Evolutionary conservation across 768 basidiomycete genomes (phyloP).

Genomic region (Floccularia luteovirens): DNA sequence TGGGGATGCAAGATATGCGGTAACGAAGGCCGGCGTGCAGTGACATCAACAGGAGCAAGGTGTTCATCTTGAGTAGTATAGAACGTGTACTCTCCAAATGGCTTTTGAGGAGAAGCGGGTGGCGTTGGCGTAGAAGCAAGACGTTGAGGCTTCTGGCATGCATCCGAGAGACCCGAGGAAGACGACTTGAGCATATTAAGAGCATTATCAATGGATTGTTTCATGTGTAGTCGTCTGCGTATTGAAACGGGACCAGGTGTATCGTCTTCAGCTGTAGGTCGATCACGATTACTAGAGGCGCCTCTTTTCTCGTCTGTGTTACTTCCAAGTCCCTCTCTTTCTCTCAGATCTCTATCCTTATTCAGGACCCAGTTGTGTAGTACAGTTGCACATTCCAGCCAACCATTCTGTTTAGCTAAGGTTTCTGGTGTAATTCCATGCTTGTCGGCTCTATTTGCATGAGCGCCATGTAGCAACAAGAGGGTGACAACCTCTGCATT

Average conservation of each 20-base stretch:
- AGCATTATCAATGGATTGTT: slow-evolving; percentile 73
- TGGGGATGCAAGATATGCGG: slow-evolving; percentile 42
- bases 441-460: slow-evolving; percentile 79
- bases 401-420: slow-evolving; percentile 75
- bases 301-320: slow-evolving; percentile 12
- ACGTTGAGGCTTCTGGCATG: slow-evolving; percentile 10
- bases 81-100: slow-evolving; percentile 41
- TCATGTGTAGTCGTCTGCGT: slow-evolving; percentile 56
- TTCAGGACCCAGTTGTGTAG: slow-evolving; percentile 61
- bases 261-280: slow-evolving; percentile 14
- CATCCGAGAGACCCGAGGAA: slow-evolving; percentile 22
- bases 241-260: slow-evolving; percentile 14
- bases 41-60: slow-evolving; percentile 21
- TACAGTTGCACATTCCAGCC: slow-evolving; percentile 68
- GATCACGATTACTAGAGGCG: slow-evolving; percentile 10
- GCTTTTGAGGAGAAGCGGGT: slow-evolving; percentile 30
- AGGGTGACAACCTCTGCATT: slow-evolving; percentile 71
- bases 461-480: slow-evolving; percentile 81
- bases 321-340: slow-evolving; percentile 27
- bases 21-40: slow-evolving; percentile 60
- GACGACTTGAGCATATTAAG: slow-evolving; percentile 43
- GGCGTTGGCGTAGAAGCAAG: slow-evolving; percentile 21
- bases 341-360: slow-evolving; percentile 54
- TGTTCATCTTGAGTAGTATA: slow-evolving; percentile 25
- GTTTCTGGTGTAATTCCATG: slow-evolving; percentile 84